These are phyloP conservation scores for Tylopilus vinaceipallidus DNA, from an alignment of 768 basidiomycete species.

Conservation along the genomic window DNA sequence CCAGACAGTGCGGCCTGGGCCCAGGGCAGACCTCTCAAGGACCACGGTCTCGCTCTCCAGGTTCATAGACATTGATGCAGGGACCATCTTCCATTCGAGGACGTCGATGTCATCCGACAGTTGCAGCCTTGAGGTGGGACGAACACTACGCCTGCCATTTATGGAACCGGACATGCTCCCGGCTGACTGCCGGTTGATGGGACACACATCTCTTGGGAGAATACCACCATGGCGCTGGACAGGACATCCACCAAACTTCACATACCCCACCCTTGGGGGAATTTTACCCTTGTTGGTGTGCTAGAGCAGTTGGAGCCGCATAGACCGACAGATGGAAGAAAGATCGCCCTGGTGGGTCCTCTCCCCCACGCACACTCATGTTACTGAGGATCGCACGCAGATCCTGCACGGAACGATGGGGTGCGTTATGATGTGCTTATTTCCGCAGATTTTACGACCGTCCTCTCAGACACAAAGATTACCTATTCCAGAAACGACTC, in stretches of 20 bases:
- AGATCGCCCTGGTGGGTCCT: constrained; percentile 60
- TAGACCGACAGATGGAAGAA: constrained; percentile 52
- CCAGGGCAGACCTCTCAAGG: too few relatives aligned
- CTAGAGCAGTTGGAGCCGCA: constrained; percentile 58
- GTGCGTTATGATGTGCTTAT: constrained; percentile 39
- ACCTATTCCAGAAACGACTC: constrained; percentile 75
- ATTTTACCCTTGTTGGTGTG: constrained; percentile 51
- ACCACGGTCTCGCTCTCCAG: background rate
- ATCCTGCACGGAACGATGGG: constrained; percentile 80
- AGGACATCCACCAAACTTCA: constrained; percentile 47
- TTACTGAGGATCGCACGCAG: constrained; percentile 38
- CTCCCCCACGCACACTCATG: constrained; percentile 2
- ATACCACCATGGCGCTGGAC: constrained; percentile 19
- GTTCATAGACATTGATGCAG: background rate
- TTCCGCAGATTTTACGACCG: background rate
- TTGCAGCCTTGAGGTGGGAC: background rate
- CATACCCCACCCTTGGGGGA: constrained; percentile 50
- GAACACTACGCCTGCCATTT: constrained; percentile 29
- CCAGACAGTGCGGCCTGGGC: too few relatives aligned
- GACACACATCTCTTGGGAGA: background rate
- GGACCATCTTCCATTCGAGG: too few relatives aligned
- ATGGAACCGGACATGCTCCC: constrained; percentile 8
- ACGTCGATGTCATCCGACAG: background rate
- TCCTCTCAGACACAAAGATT: constrained; percentile 72
- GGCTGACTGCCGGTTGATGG: background rate